phyloP scores from a whole-genome alignment of 164 flowering plant genomes.

The Amborella trichopoda region DNA sequence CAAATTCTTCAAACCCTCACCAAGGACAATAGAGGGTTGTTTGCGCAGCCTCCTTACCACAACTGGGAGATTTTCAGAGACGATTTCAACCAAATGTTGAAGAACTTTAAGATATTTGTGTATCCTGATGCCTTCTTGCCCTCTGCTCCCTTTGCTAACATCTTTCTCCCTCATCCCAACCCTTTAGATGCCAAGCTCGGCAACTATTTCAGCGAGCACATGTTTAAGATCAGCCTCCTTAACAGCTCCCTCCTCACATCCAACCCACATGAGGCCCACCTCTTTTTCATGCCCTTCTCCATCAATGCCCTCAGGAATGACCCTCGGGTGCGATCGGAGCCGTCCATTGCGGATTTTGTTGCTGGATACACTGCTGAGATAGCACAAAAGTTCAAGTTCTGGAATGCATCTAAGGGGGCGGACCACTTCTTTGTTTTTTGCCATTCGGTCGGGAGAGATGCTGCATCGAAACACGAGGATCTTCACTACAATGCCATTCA shows the following conservation, averaged over 20 bases:
- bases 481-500: conserved; percentile 40
- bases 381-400: conserved; percentile 19
- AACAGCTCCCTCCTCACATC: conserved; percentile 25
- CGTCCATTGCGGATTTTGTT: conserved; percentile 29
- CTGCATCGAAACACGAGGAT: conserved; percentile 21
- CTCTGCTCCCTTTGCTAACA: conserved; percentile 14
- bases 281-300: conserved; percentile 51
- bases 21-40: too few relatives aligned
- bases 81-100: conserved; percentile 30
- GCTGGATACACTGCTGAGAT: conserved; percentile 22
- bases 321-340: conserved; percentile 25
- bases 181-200: conserved; percentile 31
- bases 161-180: conserved; percentile 32
- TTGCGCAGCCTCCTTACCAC: too few relatives aligned
- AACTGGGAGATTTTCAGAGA: conserved; percentile 27
- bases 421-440: conserved; percentile 48
- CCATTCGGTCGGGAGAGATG: conserved; percentile 46
- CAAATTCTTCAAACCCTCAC: too few relatives aligned
- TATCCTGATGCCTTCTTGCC: conserved; percentile 21
- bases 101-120: conserved; percentile 29
- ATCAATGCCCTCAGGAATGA: conserved; percentile 32
- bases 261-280: conserved; percentile 25
- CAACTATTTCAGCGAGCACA: conserved; percentile 51
- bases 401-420: conserved; percentile 45
- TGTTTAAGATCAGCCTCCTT: conserved; percentile 36